These are phyloP conservation scores for Modicella reniformis DNA, from an alignment of 371 early-diverging fungal species.

Conservation along the genomic window DNA sequence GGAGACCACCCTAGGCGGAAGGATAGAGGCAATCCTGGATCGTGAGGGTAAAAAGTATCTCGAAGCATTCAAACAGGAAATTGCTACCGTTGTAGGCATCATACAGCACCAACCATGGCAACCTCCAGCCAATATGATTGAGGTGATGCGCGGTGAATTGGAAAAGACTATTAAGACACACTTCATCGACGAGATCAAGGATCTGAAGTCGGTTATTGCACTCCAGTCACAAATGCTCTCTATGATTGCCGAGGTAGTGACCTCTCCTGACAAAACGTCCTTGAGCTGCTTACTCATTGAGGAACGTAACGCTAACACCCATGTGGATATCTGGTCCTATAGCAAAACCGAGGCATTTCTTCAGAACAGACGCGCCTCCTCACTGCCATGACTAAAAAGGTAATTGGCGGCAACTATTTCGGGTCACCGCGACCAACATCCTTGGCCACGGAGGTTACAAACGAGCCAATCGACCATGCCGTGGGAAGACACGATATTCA, in stretches of 20 bases:
- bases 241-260: conserved; percentile 14
- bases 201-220: conserved; percentile 3
- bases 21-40: background rate
- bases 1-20: conserved; percentile 3
- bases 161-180: background rate
- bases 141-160: conserved; percentile 5
- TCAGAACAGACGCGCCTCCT: too few relatives aligned
- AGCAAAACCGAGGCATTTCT: too few relatives aligned
- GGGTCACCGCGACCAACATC: too few relatives aligned
- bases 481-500: too few relatives aligned
- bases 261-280: too few relatives aligned
- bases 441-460: too few relatives aligned
- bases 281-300: too few relatives aligned
- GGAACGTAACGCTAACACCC: too few relatives aligned
- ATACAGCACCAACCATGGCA: background rate
- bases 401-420: too few relatives aligned
- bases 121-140: background rate
- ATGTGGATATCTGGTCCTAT: too few relatives aligned
- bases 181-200: conserved; percentile 4
- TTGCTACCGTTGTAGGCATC: background rate
- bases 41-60: background rate
- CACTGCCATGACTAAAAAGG: too few relatives aligned
- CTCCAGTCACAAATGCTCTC: conserved; percentile 21
- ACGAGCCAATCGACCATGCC: too few relatives aligned
- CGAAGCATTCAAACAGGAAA: background rate